Conservation (phyloP, 2,329 filamentous ascomycete species). For the Lasiodiplodia sp. region DNA sequence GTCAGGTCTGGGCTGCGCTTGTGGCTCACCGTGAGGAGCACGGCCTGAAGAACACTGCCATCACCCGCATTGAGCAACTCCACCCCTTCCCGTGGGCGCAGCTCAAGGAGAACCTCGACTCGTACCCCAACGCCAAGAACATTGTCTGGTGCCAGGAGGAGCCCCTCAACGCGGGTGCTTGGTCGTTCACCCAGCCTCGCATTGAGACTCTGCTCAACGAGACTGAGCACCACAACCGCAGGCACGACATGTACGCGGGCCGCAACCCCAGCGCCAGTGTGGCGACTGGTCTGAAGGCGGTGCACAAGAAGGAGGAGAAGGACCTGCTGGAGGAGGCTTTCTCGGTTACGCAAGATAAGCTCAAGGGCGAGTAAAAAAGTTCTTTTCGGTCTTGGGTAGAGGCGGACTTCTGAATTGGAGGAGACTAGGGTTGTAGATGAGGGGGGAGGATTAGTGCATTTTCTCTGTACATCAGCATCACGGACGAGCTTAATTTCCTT, state of each 20-base stretch:
- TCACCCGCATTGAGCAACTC: conserved; percentile 95
- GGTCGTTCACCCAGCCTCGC: conserved; percentile 96
- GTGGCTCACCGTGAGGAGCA: conserved; percentile 89
- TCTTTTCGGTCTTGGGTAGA: conserved; percentile 10
- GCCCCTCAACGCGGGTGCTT: conserved; percentile 94
- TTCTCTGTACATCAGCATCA: conserved; percentile 25
- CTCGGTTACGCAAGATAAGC: conserved; percentile 68
- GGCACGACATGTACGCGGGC: conserved; percentile 97
- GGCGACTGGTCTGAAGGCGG: conserved; percentile 88
- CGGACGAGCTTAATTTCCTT: conserved; percentile 14
- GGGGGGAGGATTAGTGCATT: conserved; percentile 22
- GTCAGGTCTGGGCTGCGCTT: conserved; percentile 91
- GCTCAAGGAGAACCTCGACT: conserved; percentile 94
- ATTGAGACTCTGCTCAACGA: conserved; percentile 96
- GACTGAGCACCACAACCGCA: conserved; percentile 89
- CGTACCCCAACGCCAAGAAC: conserved; percentile 95
- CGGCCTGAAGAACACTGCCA: conserved; percentile 86
- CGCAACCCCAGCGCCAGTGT: conserved; percentile 92
- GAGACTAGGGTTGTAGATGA: conserved; percentile 12
- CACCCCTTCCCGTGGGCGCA: conserved; percentile 99
- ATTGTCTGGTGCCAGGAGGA: conserved; percentile 98
- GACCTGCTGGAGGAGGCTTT: conserved; percentile 75
- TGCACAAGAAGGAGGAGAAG: conserved; percentile 91
- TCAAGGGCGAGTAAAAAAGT: conserved; percentile 66
- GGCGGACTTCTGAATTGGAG: background rate